Conservation (phyloP, 164 flowering plant genomes). For the Berberis thunbergii region DNA sequence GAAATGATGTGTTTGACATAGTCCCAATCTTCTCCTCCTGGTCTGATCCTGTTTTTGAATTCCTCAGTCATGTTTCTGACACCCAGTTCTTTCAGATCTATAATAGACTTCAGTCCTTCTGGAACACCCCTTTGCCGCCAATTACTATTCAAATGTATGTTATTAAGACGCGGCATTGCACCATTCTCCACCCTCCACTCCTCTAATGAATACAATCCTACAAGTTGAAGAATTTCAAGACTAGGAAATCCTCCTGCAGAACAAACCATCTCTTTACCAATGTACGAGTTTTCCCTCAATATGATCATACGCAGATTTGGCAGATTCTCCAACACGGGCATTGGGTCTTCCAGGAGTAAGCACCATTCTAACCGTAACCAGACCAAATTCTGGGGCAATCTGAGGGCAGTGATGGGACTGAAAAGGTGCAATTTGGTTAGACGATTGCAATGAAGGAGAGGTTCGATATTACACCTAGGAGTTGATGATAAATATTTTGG, state of each 20-base stretch:
- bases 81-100: constrained; percentile 10
- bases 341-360: background rate
- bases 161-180: constrained; percentile 22
- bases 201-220: background rate
- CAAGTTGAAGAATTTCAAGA: constrained; percentile 6
- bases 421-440: background rate
- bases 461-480: too few relatives aligned
- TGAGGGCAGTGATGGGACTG: too few relatives aligned
- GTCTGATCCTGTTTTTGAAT: too few relatives aligned
- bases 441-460: background rate
- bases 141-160: background rate
- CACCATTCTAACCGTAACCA: background rate
- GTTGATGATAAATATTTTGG: background rate
- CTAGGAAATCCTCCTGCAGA: constrained; percentile 19
- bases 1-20: too few relatives aligned
- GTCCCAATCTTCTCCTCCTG: too few relatives aligned
- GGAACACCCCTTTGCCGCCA: constrained; percentile 11
- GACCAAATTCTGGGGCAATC: background rate
- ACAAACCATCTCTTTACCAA: constrained; percentile 16
- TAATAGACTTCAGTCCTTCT: constrained; percentile 15
- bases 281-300: constrained; percentile 10
- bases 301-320: background rate
- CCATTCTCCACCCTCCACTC: constrained; percentile 21
- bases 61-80: background rate
- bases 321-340: background rate